Evolutionary conservation across 371 early-diverging fungal genomes (phyloP), one percentile per base, ranked within the genome.

Genomic region (Furculomyces boomerangus): DNA sequence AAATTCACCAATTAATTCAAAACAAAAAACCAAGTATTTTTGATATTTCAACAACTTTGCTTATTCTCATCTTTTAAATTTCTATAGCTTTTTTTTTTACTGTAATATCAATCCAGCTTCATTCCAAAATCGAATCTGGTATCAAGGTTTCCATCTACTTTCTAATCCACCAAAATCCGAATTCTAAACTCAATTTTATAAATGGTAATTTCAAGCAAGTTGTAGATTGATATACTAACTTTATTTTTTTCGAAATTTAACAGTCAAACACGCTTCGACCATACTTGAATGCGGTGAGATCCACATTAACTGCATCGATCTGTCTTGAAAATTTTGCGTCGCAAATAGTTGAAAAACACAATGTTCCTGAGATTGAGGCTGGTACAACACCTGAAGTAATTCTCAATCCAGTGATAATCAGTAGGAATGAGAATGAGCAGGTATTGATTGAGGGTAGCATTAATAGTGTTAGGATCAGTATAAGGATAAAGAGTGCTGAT

Each of bases 401-500:
- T 53, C 70, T 92, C 57, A 93, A 87, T 58, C 92, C 95, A 31
- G 66, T 97, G 16, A 71, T 80, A 26, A 88, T 97, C 60, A 81
- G 83, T 62, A 77, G 97, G 52, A 94, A 91, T 67, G 94, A 93
- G 61, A 90, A 90, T 70, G 97, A 97, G 68, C 76, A 81, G 57
- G 93, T 93, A 26, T 63, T 93, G 55, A 84, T 97, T 60, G 97
- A 97, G 61, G 71, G 87, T 28, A 85, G 88, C 37, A 81, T 97
- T 66, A 97, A 97, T 74, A 86, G 93, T 10, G 70, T 94, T 55
- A 89, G 97, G 49, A 70, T 97, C 57, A 82, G 82, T 62, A 97
- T 97, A 63, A 84, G 86, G 41, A 90, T 97, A 70, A 97, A 97
- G 70, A 94, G 94, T 71, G 93, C 93, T 2, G 95, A 97, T 72